Evolutionary conservation across 164 flowering plant species (phyloP).

Genomic region (Saururus chinensis): DNA sequence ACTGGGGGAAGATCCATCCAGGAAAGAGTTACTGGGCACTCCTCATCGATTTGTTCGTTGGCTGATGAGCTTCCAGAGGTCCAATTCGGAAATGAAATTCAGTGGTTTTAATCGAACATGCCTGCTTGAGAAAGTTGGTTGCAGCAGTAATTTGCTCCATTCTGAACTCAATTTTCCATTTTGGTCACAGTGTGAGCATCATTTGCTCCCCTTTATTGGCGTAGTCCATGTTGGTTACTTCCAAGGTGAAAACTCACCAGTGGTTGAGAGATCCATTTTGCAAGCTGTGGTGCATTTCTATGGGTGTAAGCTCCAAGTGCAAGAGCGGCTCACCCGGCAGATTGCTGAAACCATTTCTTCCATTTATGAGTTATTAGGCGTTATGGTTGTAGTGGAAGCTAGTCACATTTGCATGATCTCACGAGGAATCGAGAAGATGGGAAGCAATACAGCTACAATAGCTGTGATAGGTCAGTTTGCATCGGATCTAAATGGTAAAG

Average conservation of each 20-base stretch:
- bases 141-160: conserved; percentile 18
- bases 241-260: conserved; percentile 18
- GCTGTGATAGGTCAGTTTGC: conserved; percentile 79
- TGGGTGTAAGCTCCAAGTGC: conserved; percentile 94
- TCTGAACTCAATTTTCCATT: conserved; percentile 62
- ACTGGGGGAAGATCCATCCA: conserved; percentile 74
- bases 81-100: conserved; percentile 45
- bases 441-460: conserved; percentile 84
- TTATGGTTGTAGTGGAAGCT: conserved; percentile 90
- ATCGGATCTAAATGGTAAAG: conserved; percentile 45
- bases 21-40: conserved; percentile 69
- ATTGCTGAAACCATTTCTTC: conserved; percentile 79
- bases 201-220: conserved; percentile 90
- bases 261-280: conserved; percentile 37
- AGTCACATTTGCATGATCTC: conserved; percentile 90
- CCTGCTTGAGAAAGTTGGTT: conserved; percentile 3
- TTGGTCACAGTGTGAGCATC: conserved; percentile 97
- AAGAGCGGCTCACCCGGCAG: conserved; percentile 86
- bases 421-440: conserved; percentile 86
- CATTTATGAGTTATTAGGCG: conserved; percentile 39
- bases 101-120: conserved; percentile 27
- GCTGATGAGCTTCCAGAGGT: conserved; percentile 67
- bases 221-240: conserved; percentile 80
- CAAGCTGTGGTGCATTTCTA: conserved; percentile 70
- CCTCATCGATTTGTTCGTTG: conserved; percentile 72